Conservation (phyloP, 2,329 filamentous ascomycete species). For the Fusarium anguioides region DNA sequence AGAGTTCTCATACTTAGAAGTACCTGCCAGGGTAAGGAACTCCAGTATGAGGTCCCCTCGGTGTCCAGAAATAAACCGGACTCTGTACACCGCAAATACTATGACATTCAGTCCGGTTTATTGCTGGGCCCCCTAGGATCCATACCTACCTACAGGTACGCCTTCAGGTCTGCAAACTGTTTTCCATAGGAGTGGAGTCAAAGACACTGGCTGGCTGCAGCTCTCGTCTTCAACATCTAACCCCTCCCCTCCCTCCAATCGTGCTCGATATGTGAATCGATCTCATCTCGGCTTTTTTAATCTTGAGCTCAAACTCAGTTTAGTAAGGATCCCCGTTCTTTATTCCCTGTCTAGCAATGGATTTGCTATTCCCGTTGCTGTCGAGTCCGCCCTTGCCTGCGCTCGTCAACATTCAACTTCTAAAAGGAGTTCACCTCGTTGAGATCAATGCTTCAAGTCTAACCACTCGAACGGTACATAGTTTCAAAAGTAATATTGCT, state of each 20-base stretch:
- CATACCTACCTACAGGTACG: no score
- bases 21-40: no score
- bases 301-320: conserved; percentile 15
- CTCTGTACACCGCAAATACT: no score
- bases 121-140: no score
- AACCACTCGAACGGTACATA: neutral
- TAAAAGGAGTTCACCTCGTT: no score
- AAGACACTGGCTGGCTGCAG: neutral
- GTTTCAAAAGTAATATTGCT: conserved; percentile 26
- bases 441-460: neutral
- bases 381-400: no score
- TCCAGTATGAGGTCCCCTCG: no score
- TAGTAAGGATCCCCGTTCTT: neutral
- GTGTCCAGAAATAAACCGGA: no score
- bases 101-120: no score
- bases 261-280: neutral
- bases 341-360: neutral
- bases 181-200: neutral
- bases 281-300: conserved; percentile 14
- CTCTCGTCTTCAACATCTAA: conserved; percentile 2
- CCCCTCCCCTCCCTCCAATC: conserved; percentile 18
- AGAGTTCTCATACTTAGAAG: neutral
- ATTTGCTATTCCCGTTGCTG: neutral
- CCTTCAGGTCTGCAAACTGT: neutral
- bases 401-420: no score